phyloP scores from a whole-genome alignment of 2,329 filamentous ascomycete species.

The Beauveria asiatica region DNA sequence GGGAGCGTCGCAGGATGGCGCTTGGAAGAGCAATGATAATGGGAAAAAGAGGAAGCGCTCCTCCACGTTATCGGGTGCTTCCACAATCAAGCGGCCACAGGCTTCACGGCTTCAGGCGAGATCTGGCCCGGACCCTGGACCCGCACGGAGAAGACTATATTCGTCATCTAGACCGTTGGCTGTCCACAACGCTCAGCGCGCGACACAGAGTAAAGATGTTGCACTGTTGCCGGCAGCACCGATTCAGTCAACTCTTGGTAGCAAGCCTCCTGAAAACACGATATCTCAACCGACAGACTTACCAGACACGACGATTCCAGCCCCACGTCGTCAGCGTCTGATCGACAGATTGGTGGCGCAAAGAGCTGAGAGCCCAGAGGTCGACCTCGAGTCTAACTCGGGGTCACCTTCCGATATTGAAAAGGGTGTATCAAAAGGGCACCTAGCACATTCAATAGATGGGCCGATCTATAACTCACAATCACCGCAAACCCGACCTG shows the following conservation, averaged over 20 bases:
- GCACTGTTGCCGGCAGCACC: not conserved
- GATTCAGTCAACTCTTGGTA: not conserved
- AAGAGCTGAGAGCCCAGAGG: constrained; percentile 26
- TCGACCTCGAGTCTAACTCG: constrained; percentile 16
- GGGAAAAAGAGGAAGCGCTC: constrained; percentile 9
- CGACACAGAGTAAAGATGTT: not conserved
- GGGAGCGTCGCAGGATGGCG: not conserved
- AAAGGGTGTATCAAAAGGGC: not conserved
- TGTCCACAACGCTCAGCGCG: not conserved
- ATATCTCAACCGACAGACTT: not conserved
- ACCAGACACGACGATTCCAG: not conserved
- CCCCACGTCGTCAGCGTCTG: constrained; percentile 20
- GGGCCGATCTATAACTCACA: not conserved
- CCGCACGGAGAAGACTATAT: not conserved
- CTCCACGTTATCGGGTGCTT: not conserved
- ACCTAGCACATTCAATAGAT: not conserved
- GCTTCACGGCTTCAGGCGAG: not conserved
- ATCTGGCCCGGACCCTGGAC: not conserved
- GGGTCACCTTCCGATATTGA: not conserved
- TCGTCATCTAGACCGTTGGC: not conserved
- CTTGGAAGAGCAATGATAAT: not conserved
- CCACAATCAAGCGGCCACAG: not conserved
- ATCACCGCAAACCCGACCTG: not conserved
- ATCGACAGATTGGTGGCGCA: constrained; percentile 37
- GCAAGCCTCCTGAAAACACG: not conserved